Percentiles rank a stretch among this genome's conserved stretches.
phyloP scores from a whole-genome alignment of 2,329 filamentous ascomycete species.

The Microcera coccophila region DNA sequence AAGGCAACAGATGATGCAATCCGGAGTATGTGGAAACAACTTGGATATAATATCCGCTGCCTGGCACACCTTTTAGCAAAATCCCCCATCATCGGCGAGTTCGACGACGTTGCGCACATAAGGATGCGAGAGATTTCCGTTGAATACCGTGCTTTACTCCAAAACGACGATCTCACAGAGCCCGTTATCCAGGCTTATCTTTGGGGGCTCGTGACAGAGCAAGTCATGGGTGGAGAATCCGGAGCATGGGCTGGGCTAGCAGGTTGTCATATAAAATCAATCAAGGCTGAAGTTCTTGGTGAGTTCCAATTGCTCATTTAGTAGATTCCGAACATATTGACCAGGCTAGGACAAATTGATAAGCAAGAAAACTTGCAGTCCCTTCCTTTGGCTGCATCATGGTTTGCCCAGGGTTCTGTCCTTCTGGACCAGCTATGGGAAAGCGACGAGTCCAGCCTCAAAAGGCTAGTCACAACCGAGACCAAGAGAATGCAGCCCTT shows the following conservation, averaged over 20 bases:
- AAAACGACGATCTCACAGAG: not conserved
- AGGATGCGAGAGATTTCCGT: not conserved
- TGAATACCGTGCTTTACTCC: accelerated
- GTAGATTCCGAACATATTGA: not conserved
- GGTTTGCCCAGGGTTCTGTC: constrained; percentile 6
- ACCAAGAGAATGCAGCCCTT: not conserved
- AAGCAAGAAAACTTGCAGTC: accelerated
- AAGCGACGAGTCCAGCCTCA: accelerated
- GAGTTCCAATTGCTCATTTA: not conserved
- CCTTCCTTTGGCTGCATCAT: constrained; percentile 1
- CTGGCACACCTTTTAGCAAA: constrained; percentile 5
- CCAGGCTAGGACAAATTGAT: not conserved
- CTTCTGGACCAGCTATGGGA: not conserved
- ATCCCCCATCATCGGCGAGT: accelerated
- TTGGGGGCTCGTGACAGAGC: not conserved
- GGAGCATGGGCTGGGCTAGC: not conserved
- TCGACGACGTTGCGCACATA: accelerated
- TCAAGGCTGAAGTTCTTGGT: not conserved
- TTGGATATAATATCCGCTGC: constrained; percentile 15
- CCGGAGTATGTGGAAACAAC: constrained; percentile 10
- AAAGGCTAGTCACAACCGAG: accelerated
- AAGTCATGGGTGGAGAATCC: not conserved
- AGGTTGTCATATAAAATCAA: accelerated
- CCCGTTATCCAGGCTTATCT: constrained; percentile 3
- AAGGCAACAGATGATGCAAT: constrained; percentile 16